Evolutionary conservation across 2,329 filamentous ascomycete species (phyloP).

Genomic region (Neurospora sp.): DNA sequence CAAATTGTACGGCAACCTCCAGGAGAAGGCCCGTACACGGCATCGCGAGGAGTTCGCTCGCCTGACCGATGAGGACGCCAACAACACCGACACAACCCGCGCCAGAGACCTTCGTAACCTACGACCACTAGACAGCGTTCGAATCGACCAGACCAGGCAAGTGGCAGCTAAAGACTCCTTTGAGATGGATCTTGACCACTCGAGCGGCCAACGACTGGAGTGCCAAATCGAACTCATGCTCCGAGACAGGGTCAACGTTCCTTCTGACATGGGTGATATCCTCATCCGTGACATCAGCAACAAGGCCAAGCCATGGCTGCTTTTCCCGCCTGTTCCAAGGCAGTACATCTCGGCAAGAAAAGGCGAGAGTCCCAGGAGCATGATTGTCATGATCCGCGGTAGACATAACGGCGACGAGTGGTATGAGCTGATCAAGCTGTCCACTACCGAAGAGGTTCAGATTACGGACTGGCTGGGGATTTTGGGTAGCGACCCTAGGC

Average conservation of each 20-base stretch:
- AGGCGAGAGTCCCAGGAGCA: slow-evolving; percentile 58
- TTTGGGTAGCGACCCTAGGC: slow-evolving; percentile 45
- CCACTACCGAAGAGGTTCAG: slow-evolving; percentile 65
- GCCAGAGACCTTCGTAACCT: slow-evolving; percentile 72
- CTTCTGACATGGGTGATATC: slow-evolving; percentile 66
- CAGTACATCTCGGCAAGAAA: slow-evolving; percentile 67
- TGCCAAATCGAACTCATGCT: slow-evolving; percentile 82
- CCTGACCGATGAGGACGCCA: slow-evolving; percentile 72
- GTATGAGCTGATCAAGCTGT: slow-evolving; percentile 75
- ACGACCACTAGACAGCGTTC: slow-evolving; percentile 56
- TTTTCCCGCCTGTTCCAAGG: slow-evolving; percentile 80
- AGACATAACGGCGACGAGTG: slow-evolving; percentile 56
- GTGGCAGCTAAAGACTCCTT: slow-evolving; percentile 89
- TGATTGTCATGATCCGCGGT: slow-evolving; percentile 82
- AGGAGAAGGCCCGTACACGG: slow-evolving; percentile 62
- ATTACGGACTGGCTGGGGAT: slow-evolving; percentile 81
- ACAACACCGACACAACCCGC: slow-evolving; percentile 69
- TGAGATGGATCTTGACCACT: slow-evolving; percentile 73
- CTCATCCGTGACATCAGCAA: slow-evolving; percentile 84
- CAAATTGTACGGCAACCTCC: slow-evolving; percentile 58
- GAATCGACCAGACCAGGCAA: slow-evolving; percentile 66
- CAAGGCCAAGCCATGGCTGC: slow-evolving; percentile 62
- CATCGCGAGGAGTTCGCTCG: slow-evolving; percentile 60
- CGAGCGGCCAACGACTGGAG: slow-evolving; percentile 79
- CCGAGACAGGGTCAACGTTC: slow-evolving; percentile 64